These are phyloP conservation scores for Candida wancherniae DNA, from an alignment of 805 yeast species.

Conservation along the genomic window DNA sequence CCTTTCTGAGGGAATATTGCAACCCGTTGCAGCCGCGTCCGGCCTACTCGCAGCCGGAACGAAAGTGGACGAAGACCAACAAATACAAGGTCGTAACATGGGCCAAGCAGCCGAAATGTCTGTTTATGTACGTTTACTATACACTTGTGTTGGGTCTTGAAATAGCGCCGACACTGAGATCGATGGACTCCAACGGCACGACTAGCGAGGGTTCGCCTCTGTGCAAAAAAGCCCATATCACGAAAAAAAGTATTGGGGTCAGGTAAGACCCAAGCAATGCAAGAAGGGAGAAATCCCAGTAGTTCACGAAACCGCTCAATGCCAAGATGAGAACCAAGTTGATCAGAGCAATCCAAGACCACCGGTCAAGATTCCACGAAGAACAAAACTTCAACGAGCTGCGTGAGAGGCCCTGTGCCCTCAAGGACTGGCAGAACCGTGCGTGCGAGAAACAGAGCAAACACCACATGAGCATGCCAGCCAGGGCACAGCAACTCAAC, in stretches of 20 bases:
- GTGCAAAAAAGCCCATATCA: conserved; percentile 8
- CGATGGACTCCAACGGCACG: conserved; percentile 2
- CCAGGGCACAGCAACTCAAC: conserved; percentile 21
- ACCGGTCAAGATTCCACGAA: conserved; percentile 6
- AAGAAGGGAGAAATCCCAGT: conserved; percentile 16
- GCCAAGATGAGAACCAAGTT: conserved; percentile 15
- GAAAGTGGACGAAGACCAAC: no score
- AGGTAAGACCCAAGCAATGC: conserved; percentile 12
- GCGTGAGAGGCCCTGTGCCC: conserved; percentile 6
- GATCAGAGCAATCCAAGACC: conserved; percentile 16
- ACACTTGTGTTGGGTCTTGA: not conserved
- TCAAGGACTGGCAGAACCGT: conserved; percentile 13
- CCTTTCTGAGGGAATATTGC: no score
- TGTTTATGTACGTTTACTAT: no score
- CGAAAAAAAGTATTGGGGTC: conserved; percentile 11
- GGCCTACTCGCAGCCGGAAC: no score
- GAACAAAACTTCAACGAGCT: conserved; percentile 5
- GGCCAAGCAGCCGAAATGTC: no score
- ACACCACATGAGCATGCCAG: conserved; percentile 27
- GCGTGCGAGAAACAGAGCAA: conserved; percentile 18
- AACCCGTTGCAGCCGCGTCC: no score
- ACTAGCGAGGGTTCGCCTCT: not conserved
- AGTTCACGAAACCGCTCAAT: conserved; percentile 15
- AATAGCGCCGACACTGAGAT: not conserved
- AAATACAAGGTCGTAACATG: no score